Conservation (phyloP, 2,329 filamentous ascomycete genomes). For the Hawksworthiomyces lignivorus region DNA sequence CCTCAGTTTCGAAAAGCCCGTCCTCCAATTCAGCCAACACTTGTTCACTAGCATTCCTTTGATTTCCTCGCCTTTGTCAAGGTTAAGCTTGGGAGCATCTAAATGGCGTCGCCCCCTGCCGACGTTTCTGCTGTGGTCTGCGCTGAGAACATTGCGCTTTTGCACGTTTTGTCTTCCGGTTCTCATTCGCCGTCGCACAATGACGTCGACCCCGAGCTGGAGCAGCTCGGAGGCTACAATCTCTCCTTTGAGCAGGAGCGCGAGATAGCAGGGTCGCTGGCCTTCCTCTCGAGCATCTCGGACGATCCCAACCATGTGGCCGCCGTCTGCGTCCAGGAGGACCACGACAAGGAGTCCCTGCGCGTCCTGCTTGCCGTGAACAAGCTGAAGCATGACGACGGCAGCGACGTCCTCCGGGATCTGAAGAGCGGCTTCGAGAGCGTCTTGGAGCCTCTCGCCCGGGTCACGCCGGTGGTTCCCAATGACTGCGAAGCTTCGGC, state of each 20-base stretch:
- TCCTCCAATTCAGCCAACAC: too few relatives aligned
- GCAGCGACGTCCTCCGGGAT: neutral
- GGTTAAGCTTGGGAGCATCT: too few relatives aligned
- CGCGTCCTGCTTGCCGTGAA: slow-evolving; percentile 1
- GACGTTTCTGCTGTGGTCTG: slow-evolving; percentile 1
- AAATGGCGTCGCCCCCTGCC: too few relatives aligned
- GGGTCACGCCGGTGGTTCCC: neutral
- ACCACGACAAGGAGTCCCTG: neutral
- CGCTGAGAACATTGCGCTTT: slow-evolving; percentile 4
- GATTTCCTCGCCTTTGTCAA: too few relatives aligned
- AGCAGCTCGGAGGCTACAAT: neutral
- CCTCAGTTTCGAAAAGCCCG: too few relatives aligned
- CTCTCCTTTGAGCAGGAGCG: slow-evolving; percentile 3
- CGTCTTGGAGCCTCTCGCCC: neutral
- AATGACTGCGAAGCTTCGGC: too few relatives aligned
- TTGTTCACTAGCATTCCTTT: too few relatives aligned
- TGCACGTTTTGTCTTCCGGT: neutral
- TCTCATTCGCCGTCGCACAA: neutral
- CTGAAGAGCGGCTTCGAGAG: neutral
- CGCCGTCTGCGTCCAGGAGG: slow-evolving; percentile 3
- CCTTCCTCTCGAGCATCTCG: slow-evolving; percentile 1
- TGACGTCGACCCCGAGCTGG: neutral
- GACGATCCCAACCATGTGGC: neutral
- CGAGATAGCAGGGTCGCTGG: neutral
- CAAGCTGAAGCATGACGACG: neutral